Evolutionary conservation across 495 filamentous ascomycete species (phyloP), one percentile per base, ranked within the genome.

Genomic region (Podospora pseudocomata): DNA sequence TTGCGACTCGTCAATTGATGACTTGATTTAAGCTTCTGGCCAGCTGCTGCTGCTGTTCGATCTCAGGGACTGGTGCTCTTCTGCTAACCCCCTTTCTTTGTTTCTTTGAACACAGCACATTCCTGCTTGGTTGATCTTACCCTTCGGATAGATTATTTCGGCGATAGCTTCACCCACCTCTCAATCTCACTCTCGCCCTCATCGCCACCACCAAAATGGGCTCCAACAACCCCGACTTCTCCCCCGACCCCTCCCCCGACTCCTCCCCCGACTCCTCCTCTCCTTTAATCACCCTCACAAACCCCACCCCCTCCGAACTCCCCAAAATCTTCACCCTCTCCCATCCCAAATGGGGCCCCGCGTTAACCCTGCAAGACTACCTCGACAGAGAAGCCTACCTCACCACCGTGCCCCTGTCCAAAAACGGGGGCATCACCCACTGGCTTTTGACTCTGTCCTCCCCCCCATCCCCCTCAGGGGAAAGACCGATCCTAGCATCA

Each of bases 381-480:
- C 85, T 97, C 55, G 79, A 82, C 18, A 91, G 95, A 49, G 95
- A 99, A 79, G 78, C 83, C 26, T 85, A 88, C 72, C 86, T 97
- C 3, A 79, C 80, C 5, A 84, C 83, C n/a, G 87, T 91, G 61
- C 80, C 82, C 0, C 80, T 96, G 23, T 88, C 90, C 34, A 83
- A 85, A 60, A 81, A 95, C 73, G 91, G 91, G 55, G 90, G 89
- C 7, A 80, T 97, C 56, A 92, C 89, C 13, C 87, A 89, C 75
- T 99, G 95, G 95, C 87, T 96, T 68, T 85, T 99, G 2, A 90
- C 93, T 0, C 86, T 93, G 72, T 69, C 71, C 2, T 68, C 73
- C 0, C 75, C 80, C 58, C 74, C 81, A 5, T 77, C 80, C 57
- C 74, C 81, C 7, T 77, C 83, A 26, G 67, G 67, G 16, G 79